Conservation (phyloP, 306 rosid genomes). For the Casuarina cunninghamiana region DNA sequence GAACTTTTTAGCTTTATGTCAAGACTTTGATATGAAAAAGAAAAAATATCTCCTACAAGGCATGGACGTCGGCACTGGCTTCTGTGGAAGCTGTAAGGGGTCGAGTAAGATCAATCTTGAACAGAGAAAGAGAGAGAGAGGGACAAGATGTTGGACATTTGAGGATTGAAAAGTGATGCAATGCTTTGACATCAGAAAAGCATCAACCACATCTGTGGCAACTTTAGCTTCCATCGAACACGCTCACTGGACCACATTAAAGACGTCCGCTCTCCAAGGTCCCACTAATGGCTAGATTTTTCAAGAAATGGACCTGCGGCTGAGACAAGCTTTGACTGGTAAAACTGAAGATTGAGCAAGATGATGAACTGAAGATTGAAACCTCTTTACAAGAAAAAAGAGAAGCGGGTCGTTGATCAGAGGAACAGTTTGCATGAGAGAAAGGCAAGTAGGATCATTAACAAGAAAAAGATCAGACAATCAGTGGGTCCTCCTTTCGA, state of each 20-base stretch:
- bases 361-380: too few species aligned
- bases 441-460: not conserved
- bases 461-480: conserved; percentile 4
- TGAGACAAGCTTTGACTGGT: too few species aligned
- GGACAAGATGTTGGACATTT: not conserved
- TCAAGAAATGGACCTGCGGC: not conserved
- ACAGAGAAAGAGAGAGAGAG: not conserved
- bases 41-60: conserved; percentile 4
- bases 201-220: not conserved
- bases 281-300: not conserved
- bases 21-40: conserved; percentile 1
- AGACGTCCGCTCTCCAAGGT: conserved; percentile 7
- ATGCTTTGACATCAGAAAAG: conserved; percentile 4
- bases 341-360: too few species aligned
- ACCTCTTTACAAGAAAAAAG: too few species aligned
- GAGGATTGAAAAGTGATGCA: conserved; percentile 4
- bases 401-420: too few species aligned
- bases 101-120: not conserved
- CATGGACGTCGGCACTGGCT: too few species aligned
- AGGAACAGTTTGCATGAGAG: not conserved
- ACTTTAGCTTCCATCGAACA: conserved; percentile 13
- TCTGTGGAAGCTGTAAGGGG: not conserved
- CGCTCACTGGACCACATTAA: conserved; percentile 4
- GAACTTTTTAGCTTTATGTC: not conserved
- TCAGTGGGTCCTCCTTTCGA: conserved; percentile 7